Percentiles rank a stretch among this genome's conserved stretches.
phyloP scores from a whole-genome alignment of 345 rosid species.

The Syzygium aqueum region DNA sequence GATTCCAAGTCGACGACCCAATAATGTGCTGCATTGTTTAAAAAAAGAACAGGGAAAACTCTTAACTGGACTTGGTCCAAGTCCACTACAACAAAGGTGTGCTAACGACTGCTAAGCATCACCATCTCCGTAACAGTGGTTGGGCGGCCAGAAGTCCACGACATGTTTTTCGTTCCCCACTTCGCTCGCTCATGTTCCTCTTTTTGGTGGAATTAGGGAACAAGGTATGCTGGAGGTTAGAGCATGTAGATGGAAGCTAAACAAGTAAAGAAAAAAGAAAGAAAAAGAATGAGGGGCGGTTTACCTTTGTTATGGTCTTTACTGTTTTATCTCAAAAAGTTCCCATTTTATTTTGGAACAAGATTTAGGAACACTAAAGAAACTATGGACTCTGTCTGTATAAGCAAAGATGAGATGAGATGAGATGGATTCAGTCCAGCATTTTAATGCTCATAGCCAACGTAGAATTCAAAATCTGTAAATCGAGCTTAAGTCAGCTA shows the following conservation, averaged over 20 bases:
- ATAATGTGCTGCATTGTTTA: neutral
- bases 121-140: neutral
- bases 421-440: neutral
- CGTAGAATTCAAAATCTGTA: no score
- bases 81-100: neutral
- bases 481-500: neutral
- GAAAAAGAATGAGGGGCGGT: neutral
- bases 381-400: neutral
- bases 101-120: neutral
- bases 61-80: neutral
- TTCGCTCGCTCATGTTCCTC: neutral
- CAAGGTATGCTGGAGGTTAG: neutral
- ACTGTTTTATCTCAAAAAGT: neutral
- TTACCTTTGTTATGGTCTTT: neutral
- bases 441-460: neutral
- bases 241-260: neutral
- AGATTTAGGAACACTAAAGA: neutral
- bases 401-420: neutral
- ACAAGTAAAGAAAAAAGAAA: neutral
- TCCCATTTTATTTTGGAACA: neutral
- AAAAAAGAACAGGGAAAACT: neutral
- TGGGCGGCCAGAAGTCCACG: neutral
- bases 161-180: neutral
- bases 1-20: neutral
- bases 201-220: neutral